These are phyloP conservation scores for Cladosporium sp. DNA, from an alignment of 2,329 filamentous ascomycete species.

Conservation along the genomic window DNA sequence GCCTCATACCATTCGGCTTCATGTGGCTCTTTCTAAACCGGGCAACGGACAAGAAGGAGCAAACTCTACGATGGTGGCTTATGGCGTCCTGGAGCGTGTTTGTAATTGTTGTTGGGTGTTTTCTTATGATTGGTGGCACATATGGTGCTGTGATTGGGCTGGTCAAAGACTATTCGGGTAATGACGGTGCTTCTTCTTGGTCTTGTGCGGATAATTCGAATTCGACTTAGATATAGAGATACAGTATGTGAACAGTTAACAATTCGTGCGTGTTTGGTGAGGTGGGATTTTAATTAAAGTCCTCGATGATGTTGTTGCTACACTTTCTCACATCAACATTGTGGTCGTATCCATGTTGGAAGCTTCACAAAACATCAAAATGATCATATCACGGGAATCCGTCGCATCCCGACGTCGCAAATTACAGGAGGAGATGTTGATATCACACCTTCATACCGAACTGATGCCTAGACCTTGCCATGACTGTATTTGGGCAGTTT, in stretches of 20 bases:
- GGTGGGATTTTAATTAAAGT: no score
- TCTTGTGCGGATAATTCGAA: constrained; percentile 13
- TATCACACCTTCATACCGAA: no score
- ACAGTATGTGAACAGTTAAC: background rate
- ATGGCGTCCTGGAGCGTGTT: constrained; percentile 31
- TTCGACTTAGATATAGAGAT: constrained; percentile 1
- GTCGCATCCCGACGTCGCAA: background rate
- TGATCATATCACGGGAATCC: background rate
- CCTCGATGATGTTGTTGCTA: no score
- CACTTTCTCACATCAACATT: background rate
- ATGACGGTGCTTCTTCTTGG: background rate
- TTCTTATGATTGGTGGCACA: constrained; percentile 48
- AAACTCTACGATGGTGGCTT: constrained; percentile 23
- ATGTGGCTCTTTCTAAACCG: constrained; percentile 51
- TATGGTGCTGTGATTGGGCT: constrained; percentile 44
- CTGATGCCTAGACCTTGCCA: background rate
- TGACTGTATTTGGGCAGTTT: background rate
- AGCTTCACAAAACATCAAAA: background rate
- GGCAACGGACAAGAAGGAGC: constrained; percentile 26
- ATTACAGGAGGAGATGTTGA: background rate
- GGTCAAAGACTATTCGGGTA: constrained; percentile 4
- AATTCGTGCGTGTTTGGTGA: background rate
- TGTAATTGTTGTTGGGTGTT: constrained; percentile 41
- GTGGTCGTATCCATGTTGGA: background rate
- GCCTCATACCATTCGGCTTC: constrained; percentile 37